Evolutionary conservation across 768 basidiomycete genomes (phyloP).

Genomic region (Steccherinum ochraceum): DNA sequence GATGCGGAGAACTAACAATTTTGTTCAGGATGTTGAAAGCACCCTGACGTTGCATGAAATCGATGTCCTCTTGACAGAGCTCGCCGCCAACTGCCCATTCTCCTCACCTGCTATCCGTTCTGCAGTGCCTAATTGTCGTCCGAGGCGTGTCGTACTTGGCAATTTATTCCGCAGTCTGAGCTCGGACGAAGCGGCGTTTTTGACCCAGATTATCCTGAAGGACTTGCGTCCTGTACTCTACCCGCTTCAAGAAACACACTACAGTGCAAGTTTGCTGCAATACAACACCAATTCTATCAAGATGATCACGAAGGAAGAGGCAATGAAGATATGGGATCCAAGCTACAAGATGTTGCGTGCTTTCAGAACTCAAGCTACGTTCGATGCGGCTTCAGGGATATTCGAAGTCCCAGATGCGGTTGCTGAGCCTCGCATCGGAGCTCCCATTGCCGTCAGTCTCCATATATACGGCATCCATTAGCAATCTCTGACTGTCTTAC

Average conservation of each 20-base stretch:
- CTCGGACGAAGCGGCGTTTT: constrained; percentile 56
- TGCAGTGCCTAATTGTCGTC: constrained; percentile 26
- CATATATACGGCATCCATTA: too few species aligned
- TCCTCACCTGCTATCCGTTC: constrained; percentile 43
- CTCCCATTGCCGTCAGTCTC: constrained; percentile 54
- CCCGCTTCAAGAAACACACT: constrained; percentile 48
- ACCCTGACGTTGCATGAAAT: constrained; percentile 38
- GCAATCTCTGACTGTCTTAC: neutral
- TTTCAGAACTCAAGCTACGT: constrained; percentile 47
- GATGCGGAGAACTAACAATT: neutral
- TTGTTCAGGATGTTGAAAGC: neutral
- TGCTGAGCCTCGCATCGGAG: constrained; percentile 43
- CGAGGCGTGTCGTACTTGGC: constrained; percentile 36
- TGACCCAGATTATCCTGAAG: constrained; percentile 85
- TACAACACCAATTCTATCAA: constrained; percentile 53
- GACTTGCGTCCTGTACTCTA: constrained; percentile 80
- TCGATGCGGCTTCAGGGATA: constrained; percentile 46
- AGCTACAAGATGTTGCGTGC: constrained; percentile 43
- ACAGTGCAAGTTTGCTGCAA: constrained; percentile 42
- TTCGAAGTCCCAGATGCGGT: constrained; percentile 25
- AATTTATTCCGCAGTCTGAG: constrained; percentile 54
- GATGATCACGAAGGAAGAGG: constrained; percentile 52
- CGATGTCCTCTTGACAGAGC: constrained; percentile 64
- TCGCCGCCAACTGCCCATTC: constrained; percentile 62
- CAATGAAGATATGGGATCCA: constrained; percentile 71